phyloP scores from a whole-genome alignment of 805 yeast genomes.

The Yamadazyma laniorum region DNA sequence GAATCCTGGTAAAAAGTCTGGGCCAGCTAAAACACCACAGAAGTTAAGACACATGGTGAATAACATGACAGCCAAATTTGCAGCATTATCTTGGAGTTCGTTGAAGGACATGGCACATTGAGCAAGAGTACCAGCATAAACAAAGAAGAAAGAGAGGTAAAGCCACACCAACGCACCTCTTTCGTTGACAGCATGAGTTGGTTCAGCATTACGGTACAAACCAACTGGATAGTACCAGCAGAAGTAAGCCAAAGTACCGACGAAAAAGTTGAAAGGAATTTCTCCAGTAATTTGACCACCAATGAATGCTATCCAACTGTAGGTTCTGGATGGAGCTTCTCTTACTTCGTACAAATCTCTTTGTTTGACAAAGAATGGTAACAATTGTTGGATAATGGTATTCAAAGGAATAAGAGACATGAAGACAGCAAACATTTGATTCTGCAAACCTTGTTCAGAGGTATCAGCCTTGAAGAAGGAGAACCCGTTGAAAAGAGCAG shows the following conservation, averaged over 20 bases:
- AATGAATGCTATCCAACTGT: slow-evolving; percentile 44
- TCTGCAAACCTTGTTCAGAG: slow-evolving; percentile 62
- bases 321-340: slow-evolving; percentile 44
- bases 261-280: slow-evolving; percentile 44
- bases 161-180: slow-evolving; percentile 40
- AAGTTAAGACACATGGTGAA: slow-evolving; percentile 35
- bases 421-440: slow-evolving; percentile 56
- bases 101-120: slow-evolving; percentile 29
- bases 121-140: slow-evolving; percentile 26
- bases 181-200: slow-evolving; percentile 50
- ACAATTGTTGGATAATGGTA: slow-evolving; percentile 40
- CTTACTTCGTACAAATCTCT: slow-evolving; percentile 48
- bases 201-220: slow-evolving; percentile 49
- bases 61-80: slow-evolving; percentile 28
- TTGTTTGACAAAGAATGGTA: slow-evolving; percentile 42
- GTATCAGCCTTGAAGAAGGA: slow-evolving; percentile 62
- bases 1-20: slow-evolving; percentile 29
- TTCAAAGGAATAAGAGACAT: slow-evolving; percentile 40
- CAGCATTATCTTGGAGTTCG: slow-evolving; percentile 28
- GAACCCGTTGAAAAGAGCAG: slow-evolving; percentile 71
- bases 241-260: slow-evolving; percentile 42
- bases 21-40: slow-evolving; percentile 34
- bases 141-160: slow-evolving; percentile 21
- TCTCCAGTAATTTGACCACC: slow-evolving; percentile 44
- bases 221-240: slow-evolving; percentile 63